Evolutionary conservation across 2,329 filamentous ascomycete genomes (phyloP).

Genomic region (Chlorencoelia australis): DNA sequence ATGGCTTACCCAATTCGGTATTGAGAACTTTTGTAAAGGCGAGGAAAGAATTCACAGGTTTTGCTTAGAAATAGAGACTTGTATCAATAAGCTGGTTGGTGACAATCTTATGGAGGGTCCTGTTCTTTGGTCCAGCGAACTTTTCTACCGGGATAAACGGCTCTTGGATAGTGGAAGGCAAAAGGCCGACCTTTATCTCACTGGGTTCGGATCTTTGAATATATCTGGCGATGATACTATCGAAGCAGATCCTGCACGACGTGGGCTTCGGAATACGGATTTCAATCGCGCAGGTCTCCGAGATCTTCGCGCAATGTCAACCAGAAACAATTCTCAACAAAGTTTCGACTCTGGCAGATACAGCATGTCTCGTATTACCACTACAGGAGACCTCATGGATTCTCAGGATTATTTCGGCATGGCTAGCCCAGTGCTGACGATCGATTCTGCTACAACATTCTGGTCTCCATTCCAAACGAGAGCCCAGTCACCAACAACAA

Average conservation of each 20-base stretch:
- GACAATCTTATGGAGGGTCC: constrained; percentile 77
- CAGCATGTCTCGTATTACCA: constrained; percentile 45
- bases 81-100: constrained; percentile 75
- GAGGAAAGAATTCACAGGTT: constrained; percentile 94
- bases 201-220: constrained; percentile 36
- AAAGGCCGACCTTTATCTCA: constrained; percentile 38
- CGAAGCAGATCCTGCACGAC: constrained; percentile 19
- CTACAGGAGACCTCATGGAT: constrained; percentile 55
- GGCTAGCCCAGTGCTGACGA: constrained; percentile 57
- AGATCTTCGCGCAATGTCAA: constrained; percentile 47
- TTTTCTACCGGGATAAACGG: constrained; percentile 70
- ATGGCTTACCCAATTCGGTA: constrained; percentile 72
- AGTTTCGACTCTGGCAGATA: constrained; percentile 62
- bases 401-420: constrained; percentile 61
- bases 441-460: constrained; percentile 70
- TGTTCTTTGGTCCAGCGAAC: constrained; percentile 83
- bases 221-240: constrained; percentile 34
- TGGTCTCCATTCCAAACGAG: constrained; percentile 77
- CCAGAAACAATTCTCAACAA: constrained; percentile 56
- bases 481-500: constrained; percentile 52
- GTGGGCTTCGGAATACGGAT: constrained; percentile 32
- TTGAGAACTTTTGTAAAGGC: constrained; percentile 89
- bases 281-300: constrained; percentile 40
- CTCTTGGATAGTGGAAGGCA: constrained; percentile 36
- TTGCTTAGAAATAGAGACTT: constrained; percentile 79